A percentile compares a stretch with the other conserved stretches of the same genome.
phyloP scores from a whole-genome alignment of 495 filamentous ascomycete genomes.

The Trichoderma gamsii region DNA sequence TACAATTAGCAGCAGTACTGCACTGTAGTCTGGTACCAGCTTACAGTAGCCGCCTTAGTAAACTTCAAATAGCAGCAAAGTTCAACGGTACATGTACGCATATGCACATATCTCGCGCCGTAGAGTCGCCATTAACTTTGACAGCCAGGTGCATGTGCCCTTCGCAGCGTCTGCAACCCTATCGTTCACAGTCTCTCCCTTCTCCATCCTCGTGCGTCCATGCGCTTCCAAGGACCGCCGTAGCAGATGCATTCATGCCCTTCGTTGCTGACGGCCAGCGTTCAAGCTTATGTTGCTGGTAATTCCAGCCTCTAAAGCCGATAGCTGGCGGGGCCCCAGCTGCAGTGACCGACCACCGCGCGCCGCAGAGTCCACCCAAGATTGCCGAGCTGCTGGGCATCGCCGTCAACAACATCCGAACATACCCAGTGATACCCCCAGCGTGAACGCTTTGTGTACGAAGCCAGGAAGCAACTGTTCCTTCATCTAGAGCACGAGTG shows the following conservation, averaged over 20 bases:
- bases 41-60: too few species aligned
- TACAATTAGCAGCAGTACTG: background rate
- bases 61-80: too few species aligned
- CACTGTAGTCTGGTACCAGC: background rate
- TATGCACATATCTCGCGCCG: too few species aligned
- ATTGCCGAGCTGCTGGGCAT: constrained; percentile 8
- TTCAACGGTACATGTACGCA: too few species aligned
- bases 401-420: background rate
- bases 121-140: too few species aligned
- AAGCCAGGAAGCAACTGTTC: background rate
- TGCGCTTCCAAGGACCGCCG: too few species aligned
- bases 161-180: too few species aligned
- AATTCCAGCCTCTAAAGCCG: background rate
- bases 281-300: background rate
- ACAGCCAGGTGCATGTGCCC: too few species aligned
- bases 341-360: background rate
- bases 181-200: too few species aligned
- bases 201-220: too few species aligned
- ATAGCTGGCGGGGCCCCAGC: constrained; percentile 2
- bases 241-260: too few species aligned
- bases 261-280: background rate
- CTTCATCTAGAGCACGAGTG: background rate
- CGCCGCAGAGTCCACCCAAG: background rate
- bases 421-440: background rate
- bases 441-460: background rate